Evolutionary conservation across 1,284 basidiomycete species (phyloP).

Genomic region (Erythrobasidium hasegawianum): DNA sequence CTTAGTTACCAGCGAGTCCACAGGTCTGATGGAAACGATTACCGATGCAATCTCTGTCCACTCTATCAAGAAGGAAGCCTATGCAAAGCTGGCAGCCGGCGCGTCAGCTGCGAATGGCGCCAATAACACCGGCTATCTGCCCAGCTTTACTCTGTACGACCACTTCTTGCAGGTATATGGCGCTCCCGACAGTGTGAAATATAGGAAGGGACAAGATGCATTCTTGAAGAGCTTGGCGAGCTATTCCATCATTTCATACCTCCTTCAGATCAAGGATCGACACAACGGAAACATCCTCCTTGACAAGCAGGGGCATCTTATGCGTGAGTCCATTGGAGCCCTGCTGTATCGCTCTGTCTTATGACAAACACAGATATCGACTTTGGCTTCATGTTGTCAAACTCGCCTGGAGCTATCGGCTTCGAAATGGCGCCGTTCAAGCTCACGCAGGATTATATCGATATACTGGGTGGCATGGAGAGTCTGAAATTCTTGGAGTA

Average conservation of each 20-base stretch:
- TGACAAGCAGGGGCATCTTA: constrained; percentile 87
- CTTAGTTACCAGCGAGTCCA: constrained; percentile 85
- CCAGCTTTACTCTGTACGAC: constrained; percentile 68
- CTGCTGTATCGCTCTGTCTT: not conserved
- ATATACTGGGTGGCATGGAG: constrained; percentile 86
- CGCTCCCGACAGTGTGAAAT: constrained; percentile 76
- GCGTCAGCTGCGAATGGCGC: constrained; percentile 53
- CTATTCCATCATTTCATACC: constrained; percentile 90
- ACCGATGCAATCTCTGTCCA: constrained; percentile 97
- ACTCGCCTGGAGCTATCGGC: constrained; percentile 93
- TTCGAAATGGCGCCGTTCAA: constrained; percentile 99
- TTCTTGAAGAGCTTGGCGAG: constrained; percentile 89
- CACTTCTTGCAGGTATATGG: constrained; percentile 88
- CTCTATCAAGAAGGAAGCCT: constrained; percentile 98
- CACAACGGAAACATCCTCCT: constrained; percentile 98
- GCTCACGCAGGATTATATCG: constrained; percentile 89
- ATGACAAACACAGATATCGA: constrained; percentile 74
- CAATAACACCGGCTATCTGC: constrained; percentile 39
- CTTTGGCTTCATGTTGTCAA: constrained; percentile 97
- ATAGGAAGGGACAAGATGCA: constrained; percentile 70
- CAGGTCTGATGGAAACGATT: constrained; percentile 90
- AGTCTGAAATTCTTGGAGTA: constrained; percentile 78
- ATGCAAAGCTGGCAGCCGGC: constrained; percentile 97
- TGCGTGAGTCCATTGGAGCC: constrained; percentile 53
- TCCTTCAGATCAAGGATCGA: constrained; percentile 96